Evolutionary conservation across 306 rosid genomes (phyloP).

Genomic region (Trifolium subterraneum): DNA sequence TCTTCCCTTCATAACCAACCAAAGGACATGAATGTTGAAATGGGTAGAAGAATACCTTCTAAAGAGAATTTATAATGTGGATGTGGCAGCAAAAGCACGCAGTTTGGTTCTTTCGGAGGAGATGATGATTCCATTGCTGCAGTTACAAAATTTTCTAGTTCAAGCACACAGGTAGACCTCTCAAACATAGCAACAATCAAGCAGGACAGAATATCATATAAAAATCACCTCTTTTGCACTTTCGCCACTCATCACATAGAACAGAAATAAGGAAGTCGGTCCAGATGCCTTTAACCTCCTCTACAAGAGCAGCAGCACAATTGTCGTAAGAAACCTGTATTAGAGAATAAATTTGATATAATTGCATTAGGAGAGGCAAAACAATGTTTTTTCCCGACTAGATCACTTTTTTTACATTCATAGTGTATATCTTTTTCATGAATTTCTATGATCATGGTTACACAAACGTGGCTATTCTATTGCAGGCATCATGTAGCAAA

Average conservation of each 20-base stretch:
- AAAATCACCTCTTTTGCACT: slow-evolving; percentile 84
- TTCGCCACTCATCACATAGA: slow-evolving; percentile 83
- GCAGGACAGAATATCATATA: slow-evolving; percentile 27
- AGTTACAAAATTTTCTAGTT: slow-evolving; percentile 44
- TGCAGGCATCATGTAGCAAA: neutral
- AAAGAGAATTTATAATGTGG: slow-evolving; percentile 48
- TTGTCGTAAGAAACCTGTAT: slow-evolving; percentile 74
- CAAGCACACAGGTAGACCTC: slow-evolving; percentile 37
- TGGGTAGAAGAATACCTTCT: slow-evolving; percentile 54
- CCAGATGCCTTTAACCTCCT: slow-evolving; percentile 86
- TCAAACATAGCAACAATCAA: slow-evolving; percentile 34
- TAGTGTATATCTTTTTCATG: neutral
- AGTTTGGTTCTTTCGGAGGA: slow-evolving; percentile 75
- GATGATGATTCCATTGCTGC: slow-evolving; percentile 89
- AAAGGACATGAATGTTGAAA: slow-evolving; percentile 38
- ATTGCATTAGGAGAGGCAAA: slow-evolving; percentile 28
- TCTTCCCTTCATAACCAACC: slow-evolving; percentile 30
- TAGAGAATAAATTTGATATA: slow-evolving; percentile 35
- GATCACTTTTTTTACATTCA: slow-evolving; percentile 3
- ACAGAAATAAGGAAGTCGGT: slow-evolving; percentile 71
- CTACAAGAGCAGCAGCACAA: slow-evolving; percentile 60
- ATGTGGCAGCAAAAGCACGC: slow-evolving; percentile 60
- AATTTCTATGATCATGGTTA: slow-evolving; percentile 6
- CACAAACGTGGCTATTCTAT: neutral
- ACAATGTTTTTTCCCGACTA: neutral